A percentile compares a stretch with the other conserved stretches of the same genome.
Evolutionary conservation across 345 rosid species (phyloP).

Genomic region (Populus euphratica): DNA sequence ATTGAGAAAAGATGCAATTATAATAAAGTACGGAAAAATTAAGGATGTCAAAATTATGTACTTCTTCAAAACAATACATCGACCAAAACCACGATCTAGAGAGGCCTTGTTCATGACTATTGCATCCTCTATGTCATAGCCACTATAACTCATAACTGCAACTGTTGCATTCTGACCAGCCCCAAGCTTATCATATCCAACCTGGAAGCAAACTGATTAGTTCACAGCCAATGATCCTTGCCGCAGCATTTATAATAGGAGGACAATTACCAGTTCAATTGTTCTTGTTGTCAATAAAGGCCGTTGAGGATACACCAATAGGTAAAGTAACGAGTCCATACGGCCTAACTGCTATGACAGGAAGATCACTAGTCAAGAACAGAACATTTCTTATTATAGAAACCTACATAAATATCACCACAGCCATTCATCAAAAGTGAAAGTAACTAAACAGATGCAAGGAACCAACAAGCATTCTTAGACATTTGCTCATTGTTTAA

Average conservation of each 20-base stretch:
- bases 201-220: conserved; percentile 48
- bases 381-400: neutral
- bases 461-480: neutral
- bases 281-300: conserved; percentile 91
- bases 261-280: conserved; percentile 74
- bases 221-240: conserved; percentile 7
- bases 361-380: neutral
- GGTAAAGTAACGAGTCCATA: conserved; percentile 85
- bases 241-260: neutral
- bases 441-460: neutral
- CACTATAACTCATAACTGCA: conserved; percentile 93
- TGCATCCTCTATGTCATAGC: conserved; percentile 97
- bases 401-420: neutral
- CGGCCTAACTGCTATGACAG: conserved; percentile 50
- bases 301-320: conserved; percentile 89
- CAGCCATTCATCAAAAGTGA: neutral
- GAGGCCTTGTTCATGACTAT: conserved; percentile 97
- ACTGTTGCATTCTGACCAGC: conserved; percentile 99
- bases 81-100: conserved; percentile 97
- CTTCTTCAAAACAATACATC: conserved; percentile 94
- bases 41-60: conserved; percentile 20
- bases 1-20: neutral
- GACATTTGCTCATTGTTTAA: neutral
- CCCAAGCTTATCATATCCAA: conserved; percentile 94
- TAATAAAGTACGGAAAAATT: neutral